These are phyloP conservation scores for Epithemia pelagica DNA, from an alignment of 108 stramenopile genomes.

Conservation along the genomic window DNA sequence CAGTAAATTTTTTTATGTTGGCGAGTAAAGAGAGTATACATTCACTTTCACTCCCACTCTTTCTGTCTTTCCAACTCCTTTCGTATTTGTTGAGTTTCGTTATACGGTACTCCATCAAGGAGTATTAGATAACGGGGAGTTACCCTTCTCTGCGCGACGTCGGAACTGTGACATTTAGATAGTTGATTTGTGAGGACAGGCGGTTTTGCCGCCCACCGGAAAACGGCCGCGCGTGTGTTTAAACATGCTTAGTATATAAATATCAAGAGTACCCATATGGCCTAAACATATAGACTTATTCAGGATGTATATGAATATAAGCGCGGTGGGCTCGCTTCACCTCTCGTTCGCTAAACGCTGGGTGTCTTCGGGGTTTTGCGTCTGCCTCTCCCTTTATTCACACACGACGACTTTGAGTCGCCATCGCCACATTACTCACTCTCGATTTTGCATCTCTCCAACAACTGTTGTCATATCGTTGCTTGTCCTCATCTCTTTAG, in stretches of 20 bases:
- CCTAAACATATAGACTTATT: too few species aligned
- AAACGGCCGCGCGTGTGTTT: neutral
- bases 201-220: neutral
- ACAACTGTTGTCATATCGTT: neutral
- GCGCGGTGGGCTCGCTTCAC: neutral
- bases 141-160: neutral
- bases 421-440: neutral
- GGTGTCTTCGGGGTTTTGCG: neutral
- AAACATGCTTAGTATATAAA: neutral
- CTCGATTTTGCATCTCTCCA: neutral
- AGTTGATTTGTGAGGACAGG: neutral
- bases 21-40: too few species aligned
- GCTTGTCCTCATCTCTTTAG: neutral
- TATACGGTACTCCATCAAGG: too few species aligned
- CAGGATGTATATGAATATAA: neutral
- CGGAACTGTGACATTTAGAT: neutral
- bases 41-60: too few species aligned
- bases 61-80: too few species aligned
- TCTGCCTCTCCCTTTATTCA: neutral
- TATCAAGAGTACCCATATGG: too few species aligned
- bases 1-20: too few species aligned
- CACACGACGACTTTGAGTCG: neutral
- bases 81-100: too few species aligned
- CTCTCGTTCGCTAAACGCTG: neutral
- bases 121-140: neutral